A percentile compares a stretch with the other conserved stretches of the same genome.
Evolutionary conservation across 345 rosid genomes (phyloP).

Genomic region (Citrus australasica): DNA sequence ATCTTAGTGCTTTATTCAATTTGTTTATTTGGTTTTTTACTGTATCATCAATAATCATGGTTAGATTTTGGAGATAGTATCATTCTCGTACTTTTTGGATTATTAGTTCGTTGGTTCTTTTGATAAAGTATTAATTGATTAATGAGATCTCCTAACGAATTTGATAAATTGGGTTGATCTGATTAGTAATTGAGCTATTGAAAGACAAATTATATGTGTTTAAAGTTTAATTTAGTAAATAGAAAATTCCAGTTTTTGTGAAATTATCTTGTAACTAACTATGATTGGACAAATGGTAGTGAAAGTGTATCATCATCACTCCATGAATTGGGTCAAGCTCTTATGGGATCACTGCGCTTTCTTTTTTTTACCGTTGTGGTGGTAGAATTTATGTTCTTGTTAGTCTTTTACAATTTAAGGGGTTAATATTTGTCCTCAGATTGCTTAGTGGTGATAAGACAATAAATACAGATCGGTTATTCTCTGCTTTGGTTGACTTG

Average conservation of each 20-base stretch:
- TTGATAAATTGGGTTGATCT: conserved; percentile 32
- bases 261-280: background rate
- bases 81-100: background rate
- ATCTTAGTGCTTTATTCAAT: conserved; percentile 2
- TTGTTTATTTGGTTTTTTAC: background rate
- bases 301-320: background rate
- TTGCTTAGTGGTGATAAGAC: background rate
- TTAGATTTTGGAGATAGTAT: background rate
- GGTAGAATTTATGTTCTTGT: background rate
- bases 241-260: background rate
- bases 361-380: background rate
- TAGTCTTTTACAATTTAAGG: background rate
- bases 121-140: background rate
- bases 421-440: background rate
- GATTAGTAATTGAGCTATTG: conserved; percentile 21
- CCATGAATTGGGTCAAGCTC: background rate
- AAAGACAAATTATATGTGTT: background rate
- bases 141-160: conserved; percentile 34
- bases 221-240: background rate
- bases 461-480: background rate
- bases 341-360: background rate
- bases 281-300: background rate
- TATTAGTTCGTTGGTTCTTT: conserved; percentile 10
- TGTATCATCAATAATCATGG: conserved; percentile 4
- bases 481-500: conserved; percentile 29